A percentile compares a stretch with the other conserved stretches of the same genome.
Conservation (phyloP, 176 grass and related monocot genomes). For the Zoysia japonica region DNA sequence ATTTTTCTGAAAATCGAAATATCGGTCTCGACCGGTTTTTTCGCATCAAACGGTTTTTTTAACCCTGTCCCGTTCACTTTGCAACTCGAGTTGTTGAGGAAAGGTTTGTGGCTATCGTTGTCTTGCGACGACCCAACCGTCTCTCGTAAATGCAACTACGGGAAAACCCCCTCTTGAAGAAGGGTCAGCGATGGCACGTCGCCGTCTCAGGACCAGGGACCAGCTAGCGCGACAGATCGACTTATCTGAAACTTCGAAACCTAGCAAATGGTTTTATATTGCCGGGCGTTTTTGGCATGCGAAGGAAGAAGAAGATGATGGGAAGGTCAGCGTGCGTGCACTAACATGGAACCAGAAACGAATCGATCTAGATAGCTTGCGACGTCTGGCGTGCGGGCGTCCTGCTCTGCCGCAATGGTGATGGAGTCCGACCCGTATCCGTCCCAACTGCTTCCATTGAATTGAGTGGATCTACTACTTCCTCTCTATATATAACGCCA, state of each 20-base stretch:
- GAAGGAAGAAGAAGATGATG: background rate
- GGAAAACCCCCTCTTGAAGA: background rate
- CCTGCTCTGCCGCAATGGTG: background rate
- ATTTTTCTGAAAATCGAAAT: background rate
- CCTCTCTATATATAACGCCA: background rate
- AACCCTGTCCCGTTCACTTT: background rate
- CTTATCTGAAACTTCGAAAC: background rate
- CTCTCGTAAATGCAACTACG: background rate
- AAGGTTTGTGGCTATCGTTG: background rate
- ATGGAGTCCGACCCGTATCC: conserved; percentile 28
- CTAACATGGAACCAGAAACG: background rate
- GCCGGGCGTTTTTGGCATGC: background rate
- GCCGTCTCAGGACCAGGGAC: background rate
- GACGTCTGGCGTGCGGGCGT: background rate
- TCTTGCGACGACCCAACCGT: background rate
- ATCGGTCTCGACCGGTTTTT: background rate
- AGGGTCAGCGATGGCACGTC: background rate
- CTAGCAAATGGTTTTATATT: background rate
- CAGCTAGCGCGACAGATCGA: background rate
- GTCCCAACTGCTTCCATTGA: conserved; percentile 39
- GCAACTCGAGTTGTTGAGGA: background rate
- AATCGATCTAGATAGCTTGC: background rate
- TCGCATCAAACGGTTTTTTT: background rate
- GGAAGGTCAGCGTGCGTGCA: background rate
- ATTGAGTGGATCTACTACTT: background rate